Conservation (phyloP, 345 rosid genomes). For the Salix koriyanagi region DNA sequence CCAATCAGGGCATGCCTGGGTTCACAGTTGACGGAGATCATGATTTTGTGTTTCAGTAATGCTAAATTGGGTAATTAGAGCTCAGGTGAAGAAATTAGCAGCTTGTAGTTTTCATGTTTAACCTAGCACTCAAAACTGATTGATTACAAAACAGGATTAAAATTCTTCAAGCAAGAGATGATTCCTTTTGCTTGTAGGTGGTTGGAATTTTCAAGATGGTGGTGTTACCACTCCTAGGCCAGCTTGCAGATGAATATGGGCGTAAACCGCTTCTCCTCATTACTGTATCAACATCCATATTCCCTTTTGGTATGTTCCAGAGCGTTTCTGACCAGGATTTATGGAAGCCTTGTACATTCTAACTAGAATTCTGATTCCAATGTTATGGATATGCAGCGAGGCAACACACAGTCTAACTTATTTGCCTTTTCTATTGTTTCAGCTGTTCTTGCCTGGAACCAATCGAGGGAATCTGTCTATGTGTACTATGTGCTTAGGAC, state of each 20-base stretch:
- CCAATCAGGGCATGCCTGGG: background rate
- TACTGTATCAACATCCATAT: conserved; percentile 42
- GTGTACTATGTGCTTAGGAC: conserved; percentile 53
- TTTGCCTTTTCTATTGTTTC: conserved; percentile 14
- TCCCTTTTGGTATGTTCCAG: conserved; percentile 42
- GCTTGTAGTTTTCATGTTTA: background rate
- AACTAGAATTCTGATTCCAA: background rate
- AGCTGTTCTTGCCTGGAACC: conserved; percentile 46
- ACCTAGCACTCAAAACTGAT: background rate
- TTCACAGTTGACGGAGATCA: background rate
- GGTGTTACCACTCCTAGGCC: conserved; percentile 48
- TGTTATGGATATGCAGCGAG: background rate
- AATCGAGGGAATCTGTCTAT: conserved; percentile 42
- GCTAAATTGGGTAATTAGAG: background rate
- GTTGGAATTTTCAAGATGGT: conserved; percentile 62
- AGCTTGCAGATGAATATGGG: conserved; percentile 57
- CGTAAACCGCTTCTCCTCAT: conserved; percentile 50
- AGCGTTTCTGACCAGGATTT: background rate
- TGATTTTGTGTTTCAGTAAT: background rate
- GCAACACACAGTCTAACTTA: background rate
- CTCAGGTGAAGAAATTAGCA: background rate
- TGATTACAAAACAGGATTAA: background rate
- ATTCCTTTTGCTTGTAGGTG: conserved; percentile 21
- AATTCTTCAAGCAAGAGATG: background rate
- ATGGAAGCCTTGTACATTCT: background rate